These are phyloP conservation scores for Plasmodium adleri DNA, from an alignment of 169 alveolate genomes.

Conservation along the genomic window DNA sequence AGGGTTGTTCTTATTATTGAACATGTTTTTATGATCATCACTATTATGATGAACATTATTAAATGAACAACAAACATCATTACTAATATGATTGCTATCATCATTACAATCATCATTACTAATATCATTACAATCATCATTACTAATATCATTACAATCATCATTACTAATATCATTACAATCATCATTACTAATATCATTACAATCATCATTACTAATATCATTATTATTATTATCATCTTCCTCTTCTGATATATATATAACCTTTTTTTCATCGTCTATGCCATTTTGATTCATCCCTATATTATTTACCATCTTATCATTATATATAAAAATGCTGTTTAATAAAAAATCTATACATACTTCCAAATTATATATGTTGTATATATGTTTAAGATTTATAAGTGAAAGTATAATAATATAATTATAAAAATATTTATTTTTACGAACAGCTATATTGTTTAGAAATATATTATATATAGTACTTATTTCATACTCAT, in stretches of 20 bases:
- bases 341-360: conserved; percentile 40
- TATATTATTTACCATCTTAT: neutral
- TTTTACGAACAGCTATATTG: conserved; percentile 5
- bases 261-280: neutral
- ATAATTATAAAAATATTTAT: conserved; percentile 17
- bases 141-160: neutral
- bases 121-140: neutral
- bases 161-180: neutral
- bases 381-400: conserved; percentile 63
- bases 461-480: conserved; percentile 50
- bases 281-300: neutral
- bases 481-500: conserved; percentile 66
- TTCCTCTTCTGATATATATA: neutral
- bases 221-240: neutral
- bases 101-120: neutral
- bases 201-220: neutral
- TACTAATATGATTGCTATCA: neutral
- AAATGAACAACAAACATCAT: neutral
- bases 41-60: neutral
- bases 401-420: conserved; percentile 35
- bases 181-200: neutral
- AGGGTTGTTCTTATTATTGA: too few species aligned
- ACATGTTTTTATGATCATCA: neutral
- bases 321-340: conserved; percentile 7
- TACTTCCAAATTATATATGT: conserved; percentile 46